Percentiles rank a stretch among this genome's conserved stretches.
Evolutionary conservation across 306 rosid species (phyloP).

Genomic region (Pachyrhizus erosus): DNA sequence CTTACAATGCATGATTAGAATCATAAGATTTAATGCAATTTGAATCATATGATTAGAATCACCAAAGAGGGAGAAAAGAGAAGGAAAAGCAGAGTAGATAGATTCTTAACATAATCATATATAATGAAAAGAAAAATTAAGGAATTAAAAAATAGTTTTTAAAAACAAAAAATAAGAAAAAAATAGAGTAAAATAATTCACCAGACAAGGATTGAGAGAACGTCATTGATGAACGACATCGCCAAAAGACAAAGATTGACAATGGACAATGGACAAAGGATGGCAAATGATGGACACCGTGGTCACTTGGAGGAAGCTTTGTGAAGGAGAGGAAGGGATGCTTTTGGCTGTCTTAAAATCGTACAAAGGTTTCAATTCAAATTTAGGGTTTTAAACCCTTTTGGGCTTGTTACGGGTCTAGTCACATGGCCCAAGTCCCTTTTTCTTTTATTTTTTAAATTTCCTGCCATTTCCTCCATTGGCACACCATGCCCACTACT

Average conservation of each 20-base stretch:
- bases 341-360: not conserved
- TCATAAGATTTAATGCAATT: not conserved
- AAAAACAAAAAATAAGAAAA: not conserved
- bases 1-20: not conserved
- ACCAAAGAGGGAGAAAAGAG: no score
- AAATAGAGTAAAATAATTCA: not conserved
- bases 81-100: not conserved
- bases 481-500: not conserved
- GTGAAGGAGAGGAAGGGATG: not conserved
- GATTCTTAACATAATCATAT: no score
- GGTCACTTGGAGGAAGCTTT: not conserved
- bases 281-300: not conserved
- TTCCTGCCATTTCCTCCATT: not conserved
- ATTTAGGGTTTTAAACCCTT: not conserved
- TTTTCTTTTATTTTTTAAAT: not conserved
- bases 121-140: not conserved
- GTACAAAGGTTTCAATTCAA: not conserved
- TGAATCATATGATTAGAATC: not conserved
- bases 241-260: not conserved
- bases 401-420: not conserved
- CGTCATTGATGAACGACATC: not conserved
- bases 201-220: not conserved
- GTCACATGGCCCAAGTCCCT: not conserved
- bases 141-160: not conserved
- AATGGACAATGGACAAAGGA: not conserved